Evolutionary conservation across 768 basidiomycete species (phyloP).

Genomic region (Podaxis sp.): DNA sequence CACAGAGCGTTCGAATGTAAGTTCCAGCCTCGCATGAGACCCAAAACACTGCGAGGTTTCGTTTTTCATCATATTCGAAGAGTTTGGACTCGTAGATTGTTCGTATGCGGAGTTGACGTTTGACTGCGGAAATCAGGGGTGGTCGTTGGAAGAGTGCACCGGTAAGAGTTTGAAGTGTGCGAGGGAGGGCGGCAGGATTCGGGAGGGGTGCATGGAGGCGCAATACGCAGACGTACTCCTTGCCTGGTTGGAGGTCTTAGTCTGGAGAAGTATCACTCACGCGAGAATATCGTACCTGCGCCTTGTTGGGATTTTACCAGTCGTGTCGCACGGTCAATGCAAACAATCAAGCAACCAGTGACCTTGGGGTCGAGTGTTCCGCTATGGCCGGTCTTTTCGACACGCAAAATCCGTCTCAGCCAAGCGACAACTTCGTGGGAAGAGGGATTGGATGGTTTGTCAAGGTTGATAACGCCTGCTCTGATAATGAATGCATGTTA

Average conservation of each 20-base stretch:
- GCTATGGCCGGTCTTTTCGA: conserved; percentile 98
- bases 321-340: conserved; percentile 97
- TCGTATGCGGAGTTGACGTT: conserved; percentile 94
- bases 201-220: conserved; percentile 84
- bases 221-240: conserved; percentile 97
- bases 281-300: conserved; percentile 61
- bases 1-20: conserved; percentile 95
- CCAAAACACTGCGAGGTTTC: conserved; percentile 97
- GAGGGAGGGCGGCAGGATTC: conserved; percentile 82
- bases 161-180: conserved; percentile 94
- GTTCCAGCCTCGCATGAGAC: conserved; percentile 98
- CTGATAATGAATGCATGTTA: conserved; percentile 38
- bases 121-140: conserved; percentile 97
- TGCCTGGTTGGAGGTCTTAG: conserved; percentile 51
- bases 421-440: conserved; percentile 99
- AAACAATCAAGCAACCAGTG: conserved; percentile 97
- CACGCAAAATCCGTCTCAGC: conserved; percentile 94
- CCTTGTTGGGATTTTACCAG: conserved; percentile 99
- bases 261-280: not conserved
- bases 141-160: conserved; percentile 99
- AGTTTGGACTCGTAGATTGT: conserved; percentile 97
- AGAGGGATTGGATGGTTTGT: conserved; percentile 97
- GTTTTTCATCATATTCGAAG: conserved; percentile 95
- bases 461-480: conserved; percentile 98
- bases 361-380: conserved; percentile 99